phyloP scores from a whole-genome alignment of 108 stramenopile species.

The Cyclotella baltica region DNA sequence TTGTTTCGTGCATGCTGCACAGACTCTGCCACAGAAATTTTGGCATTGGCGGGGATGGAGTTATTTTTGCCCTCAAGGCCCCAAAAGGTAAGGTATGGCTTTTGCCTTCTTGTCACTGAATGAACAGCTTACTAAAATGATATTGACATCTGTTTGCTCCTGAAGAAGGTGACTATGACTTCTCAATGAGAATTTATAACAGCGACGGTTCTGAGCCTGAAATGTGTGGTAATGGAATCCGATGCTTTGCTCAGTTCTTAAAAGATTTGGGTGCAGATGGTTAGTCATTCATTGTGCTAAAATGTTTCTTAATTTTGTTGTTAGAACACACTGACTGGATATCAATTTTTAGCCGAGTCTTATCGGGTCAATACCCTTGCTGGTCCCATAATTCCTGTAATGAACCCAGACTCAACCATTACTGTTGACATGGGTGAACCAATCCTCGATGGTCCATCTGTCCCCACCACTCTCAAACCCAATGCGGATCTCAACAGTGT shows the following conservation, averaged over 20 bases:
- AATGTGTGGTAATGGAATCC: slow-evolving; percentile 99
- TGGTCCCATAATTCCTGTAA: slow-evolving; percentile 92
- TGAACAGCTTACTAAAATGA: no score
- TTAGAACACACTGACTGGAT: background rate
- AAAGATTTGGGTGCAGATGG: slow-evolving; percentile 89
- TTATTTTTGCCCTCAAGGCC: slow-evolving; percentile 95
- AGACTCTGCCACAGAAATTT: slow-evolving; percentile 93
- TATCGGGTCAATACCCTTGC: slow-evolving; percentile 94
- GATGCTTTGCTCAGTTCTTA: slow-evolving; percentile 95
- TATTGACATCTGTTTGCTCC: background rate
- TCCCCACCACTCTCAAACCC: slow-evolving; percentile 89
- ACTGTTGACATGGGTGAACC: slow-evolving; percentile 98
- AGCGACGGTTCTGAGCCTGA: slow-evolving; percentile 95
- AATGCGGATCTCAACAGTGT: slow-evolving; percentile 82
- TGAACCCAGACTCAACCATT: slow-evolving; percentile 92
- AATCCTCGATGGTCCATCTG: slow-evolving; percentile 79
- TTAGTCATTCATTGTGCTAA: slow-evolving; percentile 31
- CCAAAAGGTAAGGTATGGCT: slow-evolving; percentile 67
- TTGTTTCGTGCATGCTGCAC: background rate
- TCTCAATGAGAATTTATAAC: slow-evolving; percentile 98
- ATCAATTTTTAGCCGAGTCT: slow-evolving; percentile 55
- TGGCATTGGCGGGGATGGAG: slow-evolving; percentile 96
- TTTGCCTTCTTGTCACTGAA: no score
- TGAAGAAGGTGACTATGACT: slow-evolving; percentile 81
- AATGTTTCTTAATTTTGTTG: background rate